phyloP scores from a whole-genome alignment of 192 early-diverging fungal species.

The Allomyces macrogynus region DNA sequence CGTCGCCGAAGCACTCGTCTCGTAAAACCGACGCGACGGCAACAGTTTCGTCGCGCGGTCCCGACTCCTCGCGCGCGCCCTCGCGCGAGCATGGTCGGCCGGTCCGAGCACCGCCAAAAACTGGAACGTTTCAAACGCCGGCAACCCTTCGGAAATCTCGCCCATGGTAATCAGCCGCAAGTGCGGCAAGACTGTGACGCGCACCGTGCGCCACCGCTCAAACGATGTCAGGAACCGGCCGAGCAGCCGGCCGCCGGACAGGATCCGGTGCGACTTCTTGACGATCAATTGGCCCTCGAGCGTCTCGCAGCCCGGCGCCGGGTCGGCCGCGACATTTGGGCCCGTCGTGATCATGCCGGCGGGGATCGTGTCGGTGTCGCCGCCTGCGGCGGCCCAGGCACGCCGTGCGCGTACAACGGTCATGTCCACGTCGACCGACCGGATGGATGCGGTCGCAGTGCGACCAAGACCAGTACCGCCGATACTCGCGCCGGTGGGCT shows the following conservation, averaged over 20 bases:
- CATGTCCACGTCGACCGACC: too few species aligned
- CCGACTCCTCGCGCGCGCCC: background rate
- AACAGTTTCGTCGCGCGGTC: background rate
- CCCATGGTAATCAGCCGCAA: background rate
- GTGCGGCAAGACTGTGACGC: background rate
- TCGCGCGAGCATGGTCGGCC: background rate
- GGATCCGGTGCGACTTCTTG: background rate
- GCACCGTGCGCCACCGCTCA: background rate
- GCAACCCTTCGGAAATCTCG: background rate
- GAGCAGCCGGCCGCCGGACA: background rate
- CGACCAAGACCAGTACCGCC: background rate
- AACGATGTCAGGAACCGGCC: background rate
- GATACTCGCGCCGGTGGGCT: too few species aligned
- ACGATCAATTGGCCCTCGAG: background rate
- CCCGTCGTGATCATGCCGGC: background rate
- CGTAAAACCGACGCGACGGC: background rate
- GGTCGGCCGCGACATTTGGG: background rate
- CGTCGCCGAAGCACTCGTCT: too few species aligned
- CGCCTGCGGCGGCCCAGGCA: background rate
- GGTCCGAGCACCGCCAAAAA: background rate
- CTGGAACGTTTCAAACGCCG: background rate
- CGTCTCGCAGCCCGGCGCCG: background rate
- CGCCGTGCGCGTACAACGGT: background rate
- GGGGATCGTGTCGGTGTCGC: background rate
- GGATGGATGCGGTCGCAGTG: background rate